These are phyloP conservation scores for Pseudopithomyces maydicus DNA, from an alignment of 2,329 filamentous ascomycete genomes.

Conservation along the genomic window DNA sequence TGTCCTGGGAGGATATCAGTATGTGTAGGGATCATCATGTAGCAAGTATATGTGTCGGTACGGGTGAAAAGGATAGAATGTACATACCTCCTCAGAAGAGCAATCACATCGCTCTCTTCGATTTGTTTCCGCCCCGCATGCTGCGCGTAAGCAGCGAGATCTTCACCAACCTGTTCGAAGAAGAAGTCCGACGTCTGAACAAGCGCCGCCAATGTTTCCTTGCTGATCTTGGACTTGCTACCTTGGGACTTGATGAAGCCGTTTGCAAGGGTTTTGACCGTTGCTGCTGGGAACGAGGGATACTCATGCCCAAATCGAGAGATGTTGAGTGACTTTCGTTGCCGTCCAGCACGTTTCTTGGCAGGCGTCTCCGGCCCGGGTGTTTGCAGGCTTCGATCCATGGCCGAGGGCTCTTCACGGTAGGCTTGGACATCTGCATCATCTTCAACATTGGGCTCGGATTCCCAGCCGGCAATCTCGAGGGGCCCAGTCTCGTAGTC, in stretches of 20 bases:
- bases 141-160: conserved; percentile 77
- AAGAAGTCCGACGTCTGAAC: conserved; percentile 88
- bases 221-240: conserved; percentile 70
- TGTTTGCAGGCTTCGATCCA: conserved; percentile 40
- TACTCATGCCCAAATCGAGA: conserved; percentile 78
- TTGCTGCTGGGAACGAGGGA: conserved; percentile 71
- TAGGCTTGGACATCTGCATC: conserved; percentile 40
- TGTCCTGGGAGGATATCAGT: conserved; percentile 37
- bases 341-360: conserved; percentile 29
- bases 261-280: conserved; percentile 74
- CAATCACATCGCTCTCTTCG: conserved; percentile 81
- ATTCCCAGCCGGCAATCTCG: conserved; percentile 38
- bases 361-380: conserved; percentile 27
- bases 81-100: conserved; percentile 80
- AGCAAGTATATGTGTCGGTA: not conserved
- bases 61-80: conserved; percentile 18
- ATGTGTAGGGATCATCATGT: not conserved
- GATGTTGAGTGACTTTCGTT: conserved; percentile 58
- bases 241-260: conserved; percentile 72
- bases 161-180: conserved; percentile 84
- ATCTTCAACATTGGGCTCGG: conserved; percentile 28
- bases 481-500: conserved; percentile 18
- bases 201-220: conserved; percentile 75
- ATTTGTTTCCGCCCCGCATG: conserved; percentile 85
- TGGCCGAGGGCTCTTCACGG: conserved; percentile 39